Base-by-base conservation (phyloP, 1,284 basidiomycete species). In the Singerocomus inundabilis region DNA sequence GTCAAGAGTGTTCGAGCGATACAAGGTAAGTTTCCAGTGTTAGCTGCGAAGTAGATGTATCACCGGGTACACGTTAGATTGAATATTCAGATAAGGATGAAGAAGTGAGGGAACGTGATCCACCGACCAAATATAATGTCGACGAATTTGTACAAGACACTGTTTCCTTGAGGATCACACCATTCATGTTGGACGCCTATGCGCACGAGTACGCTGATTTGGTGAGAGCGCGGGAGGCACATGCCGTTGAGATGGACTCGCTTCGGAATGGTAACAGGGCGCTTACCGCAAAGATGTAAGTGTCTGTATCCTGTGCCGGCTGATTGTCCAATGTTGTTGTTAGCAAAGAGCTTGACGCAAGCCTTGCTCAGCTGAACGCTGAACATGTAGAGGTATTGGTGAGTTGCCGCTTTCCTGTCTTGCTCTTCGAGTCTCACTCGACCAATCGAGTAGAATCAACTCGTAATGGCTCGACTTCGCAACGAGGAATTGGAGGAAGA, bases 401-500 rank as follows among this genome's bases (percentile, higher is more conserved):
- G 52, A 51, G 82, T 72, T 25, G 21, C 4, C 41, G 6, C 4
- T 2, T 29, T 7, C 5, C 3, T 24, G 6, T 10, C 25, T n/a
- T 30, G 13, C 12, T 21, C 11, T 42, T 36, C 10, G 16, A 28
- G 37, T 38, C 34, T 40, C n/a, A 31, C 24, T 35, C 37, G 11
- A 33, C 34, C 28, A 13, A 36, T 13, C 67, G 40, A 69, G 13
- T 70, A 96, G 79, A 93, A 94, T 60, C 88, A 96, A 65, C 80
- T 97, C 4, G 94, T 98, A 5, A 90, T 86, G 73, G 78, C 84
- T 52, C 82, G 93, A 48, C 73, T 97, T 31, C 83, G 85, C 52
- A 89, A 90, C 60, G 94, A 98, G 66, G 93, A 96, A 63, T 76
- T 93, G 53, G 94, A 97, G 68, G 80, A 82, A 48, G 91, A 97